A percentile compares a stretch with the other conserved stretches of the same genome.
phyloP scores from a whole-genome alignment of 2,329 filamentous ascomycete species.

The Fusarium subtropicale region DNA sequence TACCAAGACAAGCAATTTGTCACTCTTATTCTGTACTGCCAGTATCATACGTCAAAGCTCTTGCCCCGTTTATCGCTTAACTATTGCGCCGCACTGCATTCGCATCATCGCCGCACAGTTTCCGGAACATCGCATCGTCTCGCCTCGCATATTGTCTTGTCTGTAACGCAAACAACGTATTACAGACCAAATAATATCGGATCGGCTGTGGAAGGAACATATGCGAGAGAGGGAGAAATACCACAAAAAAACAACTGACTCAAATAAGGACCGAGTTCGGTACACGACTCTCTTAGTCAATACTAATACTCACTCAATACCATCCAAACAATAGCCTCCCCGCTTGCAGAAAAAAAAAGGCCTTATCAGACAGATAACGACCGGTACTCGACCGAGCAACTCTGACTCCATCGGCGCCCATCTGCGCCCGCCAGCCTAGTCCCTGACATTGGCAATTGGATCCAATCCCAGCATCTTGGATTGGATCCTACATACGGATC shows the following conservation, averaged over 20 bases:
- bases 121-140: constrained; percentile 10
- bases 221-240: not conserved
- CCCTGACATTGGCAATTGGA: constrained; percentile 39
- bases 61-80: constrained; percentile 32
- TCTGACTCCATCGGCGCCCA: constrained; percentile 46
- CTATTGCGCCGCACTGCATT: constrained; percentile 15
- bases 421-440: constrained; percentile 44
- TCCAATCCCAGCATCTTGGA: constrained; percentile 43
- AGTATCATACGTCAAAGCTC: not conserved
- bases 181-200: not conserved
- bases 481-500: constrained; percentile 31
- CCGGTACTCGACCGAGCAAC: constrained; percentile 38
- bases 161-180: not conserved
- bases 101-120: constrained; percentile 24
- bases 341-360: constrained; percentile 37
- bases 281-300: constrained; percentile 43
- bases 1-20: constrained; percentile 32
- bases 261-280: constrained; percentile 31
- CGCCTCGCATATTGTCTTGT: constrained; percentile 1
- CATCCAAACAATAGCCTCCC: constrained; percentile 34
- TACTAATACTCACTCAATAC: constrained; percentile 14
- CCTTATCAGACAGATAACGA: constrained; percentile 49
- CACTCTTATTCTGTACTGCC: constrained; percentile 14
- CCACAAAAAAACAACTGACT: constrained; percentile 23
- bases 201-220: not conserved